Base-by-base conservation (phyloP, 1,139 yeast genomes). In the Debaryomyces nepalensis region DNA sequence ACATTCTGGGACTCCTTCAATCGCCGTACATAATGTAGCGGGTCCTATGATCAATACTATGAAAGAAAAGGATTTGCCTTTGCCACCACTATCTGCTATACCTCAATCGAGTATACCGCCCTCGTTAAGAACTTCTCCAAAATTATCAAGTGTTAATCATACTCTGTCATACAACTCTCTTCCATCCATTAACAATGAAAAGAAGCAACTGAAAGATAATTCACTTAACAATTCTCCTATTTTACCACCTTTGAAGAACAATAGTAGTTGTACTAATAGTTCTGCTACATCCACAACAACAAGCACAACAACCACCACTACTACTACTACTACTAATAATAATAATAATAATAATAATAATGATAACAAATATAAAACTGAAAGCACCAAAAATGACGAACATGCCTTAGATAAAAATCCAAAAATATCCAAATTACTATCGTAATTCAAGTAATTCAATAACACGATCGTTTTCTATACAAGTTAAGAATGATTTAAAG, bases 341-440 rank as follows among this genome's bases (percentile, higher is more conserved):
- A n/a, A n/a, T n/a, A n/a, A n/a, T n/a, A n/a, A n/a, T n/a, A n/a
- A n/a, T n/a, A n/a, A n/a, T n/a, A n/a, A n/a, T n/a, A n/a, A n/a
- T n/a, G n/a, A n/a, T n/a, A n/a, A n/a, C n/a, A n/a, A n/a, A n/a
- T n/a, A n/a, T n/a, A n/a, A n/a, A n/a, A n/a, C n/a, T n/a, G n/a
- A n/a, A n/a, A n/a, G n/a, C n/a, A n/a, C n/a, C n/a, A n/a, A n/a
- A n/a, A n/a, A n/a, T n/a, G n/a, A n/a, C n/a, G n/a, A n/a, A n/a
- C n/a, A n/a, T n/a, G n/a, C n/a, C n/a, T n/a, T n/a, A 11, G 59
- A 61, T 42, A 63, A 62, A 43, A 58, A 64, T 14, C 70, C 70
- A 8, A 61, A 59, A n/a, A 64, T 66, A 20, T 59, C 66, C 14
- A 65, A 63, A 42, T 46, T 66, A 27, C 52, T 65, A 37, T 60